Base-by-base conservation (phyloP, 2,329 filamentous ascomycete species). In the Fusarium tjaetaba region DNA sequence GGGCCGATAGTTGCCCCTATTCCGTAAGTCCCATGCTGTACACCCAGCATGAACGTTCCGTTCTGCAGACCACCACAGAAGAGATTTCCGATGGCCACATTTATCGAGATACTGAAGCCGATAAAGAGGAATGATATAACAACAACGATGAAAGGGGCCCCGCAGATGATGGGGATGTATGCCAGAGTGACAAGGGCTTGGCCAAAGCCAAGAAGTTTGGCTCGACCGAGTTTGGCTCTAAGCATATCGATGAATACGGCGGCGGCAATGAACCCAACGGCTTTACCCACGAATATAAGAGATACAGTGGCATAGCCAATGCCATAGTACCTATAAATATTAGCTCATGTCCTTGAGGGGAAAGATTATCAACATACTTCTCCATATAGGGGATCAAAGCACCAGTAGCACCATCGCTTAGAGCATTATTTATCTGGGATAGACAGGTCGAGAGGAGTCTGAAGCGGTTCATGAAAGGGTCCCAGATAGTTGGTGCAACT, bases 321-420 rank as follows among this genome's bases (percentile, higher is more conserved):
- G 65, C 86, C 74, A 78, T 96, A 97, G 76, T 93, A 81, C 49
- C 87, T 89, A 51, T 13, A 15, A 7, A 4, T 8, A 58, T 70
- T 39, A 70, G 62, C 22, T 24, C 26, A 11, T 6, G 5, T 4
- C 2, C 7, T 45, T 13, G 20, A 30, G 9, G 3, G 14, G 11
- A 5, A 14, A 26, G 11, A 13, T 3, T 22, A 20, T 14, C 4
- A 11, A 76, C 83, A 75, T 79, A 89, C 80, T 84, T 86, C 80
- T 96, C 93, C 81, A 97, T 93, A 78, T 94, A 94, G 0, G 94
- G 94, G 74, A 97, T 93, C 65, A 96, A 79, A 16, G 94, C 93
- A 78, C 94, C 94, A 4, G 93, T 90, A 1, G 92, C 91, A 46
- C 90, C 89, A 81, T 97, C 94, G 74, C 90, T 93, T 66, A 96